Evolutionary conservation across 2,329 filamentous ascomycete species (phyloP), one percentile per base, ranked within the genome.

Genomic region (Aspergillus intermedius): DNA sequence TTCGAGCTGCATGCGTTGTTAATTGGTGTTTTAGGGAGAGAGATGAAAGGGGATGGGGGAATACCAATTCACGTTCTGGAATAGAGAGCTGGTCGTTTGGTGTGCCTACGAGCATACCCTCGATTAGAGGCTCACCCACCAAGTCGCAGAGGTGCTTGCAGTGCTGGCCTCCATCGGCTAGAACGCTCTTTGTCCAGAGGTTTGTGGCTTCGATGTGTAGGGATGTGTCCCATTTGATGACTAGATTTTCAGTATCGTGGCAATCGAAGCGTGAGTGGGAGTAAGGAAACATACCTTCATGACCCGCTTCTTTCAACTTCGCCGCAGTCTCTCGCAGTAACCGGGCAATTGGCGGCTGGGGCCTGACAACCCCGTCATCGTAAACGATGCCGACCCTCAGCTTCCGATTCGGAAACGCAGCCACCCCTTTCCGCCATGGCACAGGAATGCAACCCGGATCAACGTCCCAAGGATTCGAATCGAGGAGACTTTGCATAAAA

Each of bases 321-420:
- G 68, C 63, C 0, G 71, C 72, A 0, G 78, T 66, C 5, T 70
- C 62, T 2, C 67, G 62, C 44, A 87, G 60, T 0, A 80, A 82
- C 23, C 82, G 68, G 1, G 67, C 64, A 15, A 84, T 71, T 0
- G 81, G 81, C 1, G 81, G 81, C 49, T 82, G 81, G 0, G 79
- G 79, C 52, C 72, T 75, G 1, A 83, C 78, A 5, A 83, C 70
- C 0, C 75, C 78, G 51, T 84, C 81, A 60, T 79, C 73, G 71
- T 76, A 77, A 23, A 83, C 66, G 1, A 84, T 70, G 0, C 76
- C 83, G 4, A 87, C 68, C 55, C 77, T 82, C 6, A 85, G 65
- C 55, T 79, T 83, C 30, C 65, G 61, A 6, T 61, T 35, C 9
- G 54, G 52, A 0, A 51, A 41, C 2, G 32, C 42, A 3, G 59